Evolutionary conservation across 768 basidiomycete species (phyloP).

Genomic region (Suillus spraguei): DNA sequence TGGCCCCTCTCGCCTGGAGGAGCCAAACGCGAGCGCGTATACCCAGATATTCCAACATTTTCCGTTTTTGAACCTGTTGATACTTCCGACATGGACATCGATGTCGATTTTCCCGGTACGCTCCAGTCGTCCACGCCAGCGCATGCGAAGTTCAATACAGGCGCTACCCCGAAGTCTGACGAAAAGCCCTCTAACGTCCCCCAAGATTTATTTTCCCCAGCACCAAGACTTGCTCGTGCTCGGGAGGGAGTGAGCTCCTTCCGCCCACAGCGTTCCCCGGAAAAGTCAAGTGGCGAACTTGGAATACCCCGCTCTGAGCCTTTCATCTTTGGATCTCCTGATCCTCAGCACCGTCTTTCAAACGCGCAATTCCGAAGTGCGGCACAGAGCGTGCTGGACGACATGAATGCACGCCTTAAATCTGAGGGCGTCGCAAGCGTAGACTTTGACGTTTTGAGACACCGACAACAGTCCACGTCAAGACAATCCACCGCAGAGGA

Average conservation of each 20-base stretch:
- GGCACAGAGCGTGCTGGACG: constrained; percentile 72
- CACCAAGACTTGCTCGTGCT: constrained; percentile 21
- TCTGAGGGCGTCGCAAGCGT: constrained; percentile 57
- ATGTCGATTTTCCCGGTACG: constrained; percentile 40
- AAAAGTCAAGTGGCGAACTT: constrained; percentile 7
- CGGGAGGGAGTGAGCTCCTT: constrained; percentile 16
- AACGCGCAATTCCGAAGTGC: constrained; percentile 68
- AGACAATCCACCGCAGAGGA: neutral
- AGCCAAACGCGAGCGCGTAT: constrained; percentile 32
- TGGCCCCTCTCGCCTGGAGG: constrained; percentile 45
- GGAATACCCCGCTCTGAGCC: constrained; percentile 38
- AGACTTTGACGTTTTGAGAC: constrained; percentile 46
- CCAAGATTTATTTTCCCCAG: constrained; percentile 45
- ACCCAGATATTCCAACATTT: constrained; percentile 41
- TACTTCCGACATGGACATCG: constrained; percentile 36
- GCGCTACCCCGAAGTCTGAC: constrained; percentile 27
- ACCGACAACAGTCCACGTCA: constrained; percentile 14
- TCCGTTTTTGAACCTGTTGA: constrained; percentile 34
- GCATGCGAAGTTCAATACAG: constrained; percentile 27
- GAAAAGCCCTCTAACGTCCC: constrained; percentile 35
- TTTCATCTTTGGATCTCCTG: constrained; percentile 81
- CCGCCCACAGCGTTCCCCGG: constrained; percentile 20
- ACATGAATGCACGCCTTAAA: constrained; percentile 77
- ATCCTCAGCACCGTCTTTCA: constrained; percentile 61
- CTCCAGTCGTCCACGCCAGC: constrained; percentile 22